Conservation (phyloP, 2,329 filamentous ascomycete genomes). For the Fusarium kyushuense region DNA sequence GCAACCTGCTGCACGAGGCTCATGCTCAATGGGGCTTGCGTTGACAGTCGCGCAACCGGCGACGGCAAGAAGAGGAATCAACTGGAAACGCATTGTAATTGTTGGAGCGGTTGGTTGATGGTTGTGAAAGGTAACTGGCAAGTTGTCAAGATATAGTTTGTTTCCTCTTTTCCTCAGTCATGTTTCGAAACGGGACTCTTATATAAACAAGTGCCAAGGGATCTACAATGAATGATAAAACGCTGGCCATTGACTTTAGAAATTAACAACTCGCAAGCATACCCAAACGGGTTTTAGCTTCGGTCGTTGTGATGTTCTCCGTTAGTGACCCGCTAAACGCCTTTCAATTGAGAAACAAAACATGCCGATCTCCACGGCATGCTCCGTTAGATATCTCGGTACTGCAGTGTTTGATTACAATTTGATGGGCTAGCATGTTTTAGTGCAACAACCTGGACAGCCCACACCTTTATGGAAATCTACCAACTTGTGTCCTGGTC, state of each 20-base stretch:
- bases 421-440: background rate
- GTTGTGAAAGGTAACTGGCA: background rate
- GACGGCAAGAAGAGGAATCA: constrained; percentile 3
- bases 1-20: background rate
- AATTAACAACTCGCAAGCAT: constrained; percentile 4
- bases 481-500: background rate
- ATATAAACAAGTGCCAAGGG: background rate
- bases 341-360: background rate
- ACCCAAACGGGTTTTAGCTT: background rate
- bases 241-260: background rate
- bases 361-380: background rate
- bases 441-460: background rate
- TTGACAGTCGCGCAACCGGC: background rate
- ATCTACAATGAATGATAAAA: background rate
- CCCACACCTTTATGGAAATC: background rate
- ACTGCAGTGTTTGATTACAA: background rate
- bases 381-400: background rate
- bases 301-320: background rate
- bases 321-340: background rate
- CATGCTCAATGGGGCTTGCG: background rate
- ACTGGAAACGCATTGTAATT: constrained; percentile 2
- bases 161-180: too few relatives aligned
- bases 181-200: background rate
- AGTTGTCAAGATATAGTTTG: too few relatives aligned
- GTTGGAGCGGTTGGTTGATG: background rate